Base-by-base conservation (phyloP, 306 rosid species). In the Prunus mongolica region DNA sequence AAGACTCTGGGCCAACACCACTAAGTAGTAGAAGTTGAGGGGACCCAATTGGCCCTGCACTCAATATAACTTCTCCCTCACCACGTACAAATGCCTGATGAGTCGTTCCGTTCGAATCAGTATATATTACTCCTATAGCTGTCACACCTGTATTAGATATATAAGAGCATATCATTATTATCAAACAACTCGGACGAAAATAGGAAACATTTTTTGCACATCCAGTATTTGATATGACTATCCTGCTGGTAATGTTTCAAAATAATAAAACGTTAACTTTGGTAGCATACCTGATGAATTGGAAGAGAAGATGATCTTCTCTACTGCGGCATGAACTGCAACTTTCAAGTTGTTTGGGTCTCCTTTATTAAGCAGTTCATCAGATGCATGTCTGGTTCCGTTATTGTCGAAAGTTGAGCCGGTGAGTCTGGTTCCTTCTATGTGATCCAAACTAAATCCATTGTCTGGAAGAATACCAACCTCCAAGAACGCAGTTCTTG, bases 31-130 rank as follows among this genome's bases (percentile, higher is more conserved):
- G 76, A 30, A 82, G 76, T 30, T 82, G 82, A 25, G 85, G 85
- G 18, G 82, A 78, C 19, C 82, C 86, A n/a, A 82, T 56, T 50
- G 73, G 65, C 14, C 86, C 82, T 0, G 82, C 82, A 32, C 69
- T 82, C 9, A 78, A 15, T 8, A 82, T 78, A 30, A 78, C 76
- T 63, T 82, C 86, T 20, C 80, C 86, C 11, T 47, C 65, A 9
- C 6, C 13, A 0, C 75, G 77, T 14, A 75, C 67, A 19, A 58
- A 11, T 56, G 81, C 81, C 46, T 12, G 63, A 13, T 75, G 86
- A 8, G 47, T 7, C 54, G 47, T 50, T 0, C 80, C 77, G 0
- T 57, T 64, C 12, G 80, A 69, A 69, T 78, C 83, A 8, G 13
- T 61, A 61, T 13, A 61, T 27, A 24, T 14, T 9, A 61, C n/a